These are phyloP conservation scores for Sarocladium kiliense DNA, from an alignment of 2,329 filamentous ascomycete genomes.

Conservation along the genomic window DNA sequence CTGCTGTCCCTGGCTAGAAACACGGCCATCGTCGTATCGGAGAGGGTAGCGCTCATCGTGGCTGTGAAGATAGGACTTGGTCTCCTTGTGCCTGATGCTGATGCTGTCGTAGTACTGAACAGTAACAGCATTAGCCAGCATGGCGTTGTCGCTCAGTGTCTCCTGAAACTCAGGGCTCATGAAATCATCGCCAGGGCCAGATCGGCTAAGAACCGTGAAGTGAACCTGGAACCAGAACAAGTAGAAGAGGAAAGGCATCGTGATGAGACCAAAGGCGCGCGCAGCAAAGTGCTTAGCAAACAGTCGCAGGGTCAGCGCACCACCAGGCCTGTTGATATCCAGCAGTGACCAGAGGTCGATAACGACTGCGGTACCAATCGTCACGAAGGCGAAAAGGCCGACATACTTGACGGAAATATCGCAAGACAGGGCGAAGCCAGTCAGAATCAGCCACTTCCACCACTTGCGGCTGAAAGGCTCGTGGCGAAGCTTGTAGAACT, in stretches of 20 bases:
- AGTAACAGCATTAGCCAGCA: constrained; percentile 79
- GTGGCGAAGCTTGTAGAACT: constrained; percentile 95
- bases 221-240: constrained; percentile 99
- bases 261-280: constrained; percentile 76
- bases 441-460: constrained; percentile 99
- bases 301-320: constrained; percentile 70
- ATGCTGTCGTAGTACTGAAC: constrained; percentile 90
- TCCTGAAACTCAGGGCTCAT: constrained; percentile 99
- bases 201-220: constrained; percentile 81
- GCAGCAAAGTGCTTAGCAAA: constrained; percentile 90
- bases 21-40: constrained; percentile 92
- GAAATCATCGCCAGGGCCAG: constrained; percentile 95
- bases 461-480: constrained; percentile 88
- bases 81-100: constrained; percentile 91
- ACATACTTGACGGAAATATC: constrained; percentile 99
- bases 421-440: constrained; percentile 89
- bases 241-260: constrained; percentile 95
- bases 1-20: constrained; percentile 96
- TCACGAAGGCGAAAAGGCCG: constrained; percentile 93
- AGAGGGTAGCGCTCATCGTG: constrained; percentile 86
- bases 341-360: constrained; percentile 95
- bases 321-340: constrained; percentile 78
- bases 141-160: constrained; percentile 88
- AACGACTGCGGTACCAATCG: constrained; percentile 86
- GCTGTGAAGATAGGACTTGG: constrained; percentile 92